phyloP scores from a whole-genome alignment of 257 asterid genomes.

The Salvia miltiorrhiza region DNA sequence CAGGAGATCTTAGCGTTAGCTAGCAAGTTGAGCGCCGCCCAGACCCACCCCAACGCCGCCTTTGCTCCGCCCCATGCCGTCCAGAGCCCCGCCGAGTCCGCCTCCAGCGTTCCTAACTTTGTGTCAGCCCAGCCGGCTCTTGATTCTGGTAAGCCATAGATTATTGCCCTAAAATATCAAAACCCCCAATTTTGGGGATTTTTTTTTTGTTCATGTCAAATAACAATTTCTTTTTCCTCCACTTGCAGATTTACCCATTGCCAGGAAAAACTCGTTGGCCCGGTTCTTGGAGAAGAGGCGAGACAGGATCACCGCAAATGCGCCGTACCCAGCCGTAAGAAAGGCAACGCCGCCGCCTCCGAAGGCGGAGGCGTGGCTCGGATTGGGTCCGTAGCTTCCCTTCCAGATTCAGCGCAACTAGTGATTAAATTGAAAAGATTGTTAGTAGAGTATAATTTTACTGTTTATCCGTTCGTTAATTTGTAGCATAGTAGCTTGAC shows the following conservation, averaged over 20 bases:
- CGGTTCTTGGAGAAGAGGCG: constrained; percentile 67
- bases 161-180: background rate
- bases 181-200: background rate
- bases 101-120: constrained; percentile 17
- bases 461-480: background rate
- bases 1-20: constrained; percentile 37
- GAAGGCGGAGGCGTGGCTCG: constrained; percentile 49
- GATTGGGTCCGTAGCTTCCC: constrained; percentile 42
- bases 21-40: constrained; percentile 28
- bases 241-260: constrained; percentile 56
- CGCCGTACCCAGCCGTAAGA: constrained; percentile 40
- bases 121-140: constrained; percentile 23
- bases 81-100: constrained; percentile 41
- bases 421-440: background rate
- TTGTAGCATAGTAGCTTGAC: constrained; percentile 5
- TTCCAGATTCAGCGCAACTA: constrained; percentile 23
- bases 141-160: constrained; percentile 31
- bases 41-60: constrained; percentile 19
- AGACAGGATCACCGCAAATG: constrained; percentile 46
- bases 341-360: constrained; percentile 9
- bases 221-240: background rate
- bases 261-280: constrained; percentile 55
- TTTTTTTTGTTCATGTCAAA: background rate
- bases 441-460: constrained; percentile 3
- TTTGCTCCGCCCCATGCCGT: constrained; percentile 18